Evolutionary conservation across 768 basidiomycete species (phyloP), one percentile per base, ranked within the genome.

Genomic region (Tricholoma flavovirens): DNA sequence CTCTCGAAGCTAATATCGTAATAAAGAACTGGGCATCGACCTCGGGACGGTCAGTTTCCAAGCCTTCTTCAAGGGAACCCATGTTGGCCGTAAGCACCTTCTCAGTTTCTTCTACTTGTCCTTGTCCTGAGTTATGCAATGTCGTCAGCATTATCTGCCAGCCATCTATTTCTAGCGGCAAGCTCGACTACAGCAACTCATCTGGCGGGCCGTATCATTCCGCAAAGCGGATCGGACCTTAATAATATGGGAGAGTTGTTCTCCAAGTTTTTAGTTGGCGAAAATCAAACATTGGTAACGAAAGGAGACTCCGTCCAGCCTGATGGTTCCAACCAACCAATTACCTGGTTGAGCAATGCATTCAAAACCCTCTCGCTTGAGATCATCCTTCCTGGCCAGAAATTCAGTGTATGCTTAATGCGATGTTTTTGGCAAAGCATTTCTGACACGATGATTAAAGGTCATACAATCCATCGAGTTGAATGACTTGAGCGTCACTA

Each of bases 271-370:
- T 72, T 88, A 53, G 76, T 79, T 15, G 87, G 82, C 3, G 67
- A 83, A 58, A 86, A 88, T 56, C 77, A 82, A 57, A 85, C 84
- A 0, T 73, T 89, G 45, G 69, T 73, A 22, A 81, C 84, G 12
- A 75, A 73, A 24, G 87, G 87, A 22, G 71, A 81, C 33, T 79
- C 81, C 15, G 85, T 88, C 5, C 79, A 82, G 53, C 84, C 87
- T 11, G 66, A 71, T 9, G 83, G 83, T 21, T 71, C 82, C 1
- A 71, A 68, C 55, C 69, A 68, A 19, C 71, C 80, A 0, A 83
- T 88, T 12, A 66, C 68, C 3, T 88, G 87, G 87, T 67, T 90
- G 38, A 85, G 78, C 46, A 74, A 78, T n/a, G 87, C 87, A 5
- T 88, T 89, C 73, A 76, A 83, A 69, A 82, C 84, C 5, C 69